Percentiles rank a stretch among this genome's conserved stretches.
These are phyloP conservation scores for Bocquillonia castaneifolia DNA, from an alignment of 441 rosid genomes.

Conservation along the genomic window DNA sequence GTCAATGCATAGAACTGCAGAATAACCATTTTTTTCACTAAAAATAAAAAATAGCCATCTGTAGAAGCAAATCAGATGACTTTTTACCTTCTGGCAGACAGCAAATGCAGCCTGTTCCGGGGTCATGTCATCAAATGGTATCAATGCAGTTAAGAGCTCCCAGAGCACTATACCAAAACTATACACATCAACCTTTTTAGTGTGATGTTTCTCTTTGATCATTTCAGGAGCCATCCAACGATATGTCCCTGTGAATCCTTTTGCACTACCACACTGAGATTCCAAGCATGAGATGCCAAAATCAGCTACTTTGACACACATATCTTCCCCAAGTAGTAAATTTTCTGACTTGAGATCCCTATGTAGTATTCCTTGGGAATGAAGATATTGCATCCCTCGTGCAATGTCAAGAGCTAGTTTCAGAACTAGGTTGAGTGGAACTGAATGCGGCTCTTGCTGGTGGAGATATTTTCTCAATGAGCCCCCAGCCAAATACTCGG, in stretches of 20 bases:
- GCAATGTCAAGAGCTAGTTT: slow-evolving; percentile 69
- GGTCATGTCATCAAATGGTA: slow-evolving; percentile 74
- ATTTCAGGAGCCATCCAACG: slow-evolving; percentile 93
- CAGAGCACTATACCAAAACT: slow-evolving; percentile 77
- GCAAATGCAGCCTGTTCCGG: slow-evolving; percentile 88
- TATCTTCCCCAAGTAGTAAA: slow-evolving; percentile 59
- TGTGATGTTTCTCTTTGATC: slow-evolving; percentile 68
- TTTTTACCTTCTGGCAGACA: slow-evolving; percentile 73
- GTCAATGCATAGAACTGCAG: neutral
- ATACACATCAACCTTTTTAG: slow-evolving; percentile 77
- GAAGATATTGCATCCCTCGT: slow-evolving; percentile 70
- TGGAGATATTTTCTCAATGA: slow-evolving; percentile 64
- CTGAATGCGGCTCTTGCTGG: slow-evolving; percentile 65
- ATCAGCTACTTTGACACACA: slow-evolving; percentile 70
- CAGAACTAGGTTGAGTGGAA: slow-evolving; percentile 54
- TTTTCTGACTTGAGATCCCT: slow-evolving; percentile 80
- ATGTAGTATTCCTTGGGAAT: slow-evolving; percentile 63
- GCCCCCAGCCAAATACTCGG: slow-evolving; percentile 68
- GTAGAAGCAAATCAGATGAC: slow-evolving; percentile 4
- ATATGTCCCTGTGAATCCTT: slow-evolving; percentile 75
- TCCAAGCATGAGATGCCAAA: slow-evolving; percentile 77
- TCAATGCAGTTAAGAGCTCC: slow-evolving; percentile 71
- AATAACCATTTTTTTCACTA: neutral
- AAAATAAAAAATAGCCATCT: neutral
- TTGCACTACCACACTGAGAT: slow-evolving; percentile 60